These are phyloP conservation scores for Suhomyces kunorum DNA, from an alignment of 1,139 yeast species.

Conservation along the genomic window DNA sequence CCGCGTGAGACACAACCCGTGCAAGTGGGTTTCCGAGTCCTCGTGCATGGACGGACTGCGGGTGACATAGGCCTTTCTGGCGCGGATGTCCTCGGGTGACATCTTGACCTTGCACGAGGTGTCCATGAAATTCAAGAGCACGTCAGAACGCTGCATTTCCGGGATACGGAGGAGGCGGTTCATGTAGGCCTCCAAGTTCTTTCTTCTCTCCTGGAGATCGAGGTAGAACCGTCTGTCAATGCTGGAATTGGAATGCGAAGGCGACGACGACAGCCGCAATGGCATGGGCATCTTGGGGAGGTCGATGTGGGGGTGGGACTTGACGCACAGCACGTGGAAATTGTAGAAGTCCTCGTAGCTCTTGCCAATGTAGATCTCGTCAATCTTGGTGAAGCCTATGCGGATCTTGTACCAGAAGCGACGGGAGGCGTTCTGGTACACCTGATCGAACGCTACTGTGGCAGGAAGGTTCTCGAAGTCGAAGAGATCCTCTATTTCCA, in stretches of 20 bases:
- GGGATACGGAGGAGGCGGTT: constrained; percentile 9
- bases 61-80: not conserved
- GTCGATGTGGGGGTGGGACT: constrained; percentile 3
- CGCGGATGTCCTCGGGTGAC: constrained; percentile 2
- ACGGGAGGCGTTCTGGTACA: constrained; percentile 17
- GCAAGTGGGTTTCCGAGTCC: constrained; percentile 1
- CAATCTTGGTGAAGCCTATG: constrained; percentile 18
- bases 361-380: constrained; percentile 20
- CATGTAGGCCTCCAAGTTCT: constrained; percentile 18
- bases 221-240: constrained; percentile 14
- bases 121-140: constrained; percentile 13
- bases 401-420: constrained; percentile 24
- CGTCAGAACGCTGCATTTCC: constrained; percentile 10
- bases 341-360: constrained; percentile 26
- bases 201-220: constrained; percentile 15
- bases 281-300: constrained; percentile 19
- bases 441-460: constrained; percentile 17
- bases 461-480: constrained; percentile 14
- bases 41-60: not conserved
- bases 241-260: constrained; percentile 9
- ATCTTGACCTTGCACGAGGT: constrained; percentile 9
- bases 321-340: constrained; percentile 18
- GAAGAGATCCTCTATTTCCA: constrained; percentile 10
- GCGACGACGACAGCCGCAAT: constrained; percentile 13
- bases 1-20: constrained; percentile 4